A percentile compares a stretch with the other conserved stretches of the same genome.
phyloP scores from a whole-genome alignment of 768 basidiomycete genomes.

The Psilocybe cyanescens region DNA sequence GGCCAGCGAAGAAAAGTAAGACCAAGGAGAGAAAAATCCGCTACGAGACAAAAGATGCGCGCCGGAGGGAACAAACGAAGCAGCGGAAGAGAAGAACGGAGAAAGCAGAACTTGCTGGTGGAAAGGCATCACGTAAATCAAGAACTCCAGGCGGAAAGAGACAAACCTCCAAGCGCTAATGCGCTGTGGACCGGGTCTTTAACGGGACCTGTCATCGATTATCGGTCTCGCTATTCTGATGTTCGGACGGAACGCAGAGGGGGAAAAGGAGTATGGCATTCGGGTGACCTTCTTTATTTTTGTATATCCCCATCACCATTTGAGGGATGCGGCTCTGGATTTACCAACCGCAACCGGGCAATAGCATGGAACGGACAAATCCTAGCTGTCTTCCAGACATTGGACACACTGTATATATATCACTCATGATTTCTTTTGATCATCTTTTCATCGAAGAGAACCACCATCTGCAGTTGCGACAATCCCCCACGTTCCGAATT shows the following conservation, averaged over 20 bases:
- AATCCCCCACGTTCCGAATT: constrained; percentile 1
- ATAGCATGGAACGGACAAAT: not conserved
- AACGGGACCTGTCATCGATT: constrained; percentile 1
- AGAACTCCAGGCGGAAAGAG: constrained; percentile 16
- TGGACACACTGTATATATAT: not conserved
- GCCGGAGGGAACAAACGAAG: constrained; percentile 63
- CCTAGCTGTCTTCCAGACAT: not conserved
- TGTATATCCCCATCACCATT: constrained; percentile 11
- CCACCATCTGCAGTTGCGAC: not conserved
- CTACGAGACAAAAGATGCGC: constrained; percentile 74
- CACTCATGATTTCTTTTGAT: not conserved
- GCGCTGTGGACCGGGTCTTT: constrained; percentile 3
- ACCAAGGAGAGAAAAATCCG: constrained; percentile 45
- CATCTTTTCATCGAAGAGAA: not conserved
- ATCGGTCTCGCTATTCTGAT: not conserved
- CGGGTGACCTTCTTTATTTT: constrained; percentile 7
- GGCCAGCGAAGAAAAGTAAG: constrained; percentile 27
- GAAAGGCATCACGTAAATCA: constrained; percentile 52
- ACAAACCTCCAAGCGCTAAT: constrained; percentile 24
- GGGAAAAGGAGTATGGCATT: not conserved
- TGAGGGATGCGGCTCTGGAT: constrained; percentile 4
- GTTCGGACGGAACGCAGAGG: constrained; percentile 4
- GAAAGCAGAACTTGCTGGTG: constrained; percentile 75
- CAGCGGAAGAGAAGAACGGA: constrained; percentile 68
- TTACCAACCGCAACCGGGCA: constrained; percentile 3